Conservation (phyloP, 2,329 filamentous ascomycete genomes). For the Ceratocystis destructans region DNA sequence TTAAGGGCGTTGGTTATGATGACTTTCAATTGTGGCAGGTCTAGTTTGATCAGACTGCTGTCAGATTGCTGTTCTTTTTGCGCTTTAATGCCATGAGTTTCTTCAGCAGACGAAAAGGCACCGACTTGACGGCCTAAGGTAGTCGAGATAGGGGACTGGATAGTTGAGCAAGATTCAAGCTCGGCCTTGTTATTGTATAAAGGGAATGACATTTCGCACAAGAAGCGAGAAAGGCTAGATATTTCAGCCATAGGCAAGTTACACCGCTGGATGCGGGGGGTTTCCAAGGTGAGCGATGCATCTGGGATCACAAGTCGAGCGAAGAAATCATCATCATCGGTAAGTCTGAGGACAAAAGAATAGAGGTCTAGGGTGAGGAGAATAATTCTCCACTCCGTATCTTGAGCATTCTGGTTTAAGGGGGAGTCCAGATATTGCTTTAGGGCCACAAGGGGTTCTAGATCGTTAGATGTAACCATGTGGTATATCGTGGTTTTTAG, state of each 20-base stretch:
- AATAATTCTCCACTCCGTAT: slow-evolving; percentile 72
- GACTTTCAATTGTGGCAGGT: slow-evolving; percentile 63
- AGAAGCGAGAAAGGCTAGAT: slow-evolving; percentile 59
- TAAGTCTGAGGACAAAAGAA: slow-evolving; percentile 79
- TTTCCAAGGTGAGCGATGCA: slow-evolving; percentile 25
- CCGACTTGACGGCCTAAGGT: not conserved
- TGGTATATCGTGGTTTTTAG: slow-evolving; percentile 28
- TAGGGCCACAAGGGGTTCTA: slow-evolving; percentile 7
- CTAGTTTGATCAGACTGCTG: slow-evolving; percentile 32
- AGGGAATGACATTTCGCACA: slow-evolving; percentile 83
- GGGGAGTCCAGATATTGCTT: slow-evolving; percentile 1
- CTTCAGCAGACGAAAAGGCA: not conserved
- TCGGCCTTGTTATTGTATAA: slow-evolving; percentile 73
- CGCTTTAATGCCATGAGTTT: not conserved
- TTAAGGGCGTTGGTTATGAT: slow-evolving; percentile 67
- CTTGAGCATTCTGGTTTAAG: not conserved
- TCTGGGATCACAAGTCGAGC: slow-evolving; percentile 34
- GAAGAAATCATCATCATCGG: slow-evolving; percentile 94
- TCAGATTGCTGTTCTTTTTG: slow-evolving; percentile 19
- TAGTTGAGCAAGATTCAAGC: not conserved
- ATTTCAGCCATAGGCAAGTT: slow-evolving; percentile 60
- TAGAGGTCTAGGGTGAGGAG: slow-evolving; percentile 89
- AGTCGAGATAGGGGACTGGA: not conserved
- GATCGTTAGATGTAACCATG: slow-evolving; percentile 10
- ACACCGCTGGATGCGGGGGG: slow-evolving; percentile 43